Base-by-base conservation (phyloP, 345 rosid species). In the Brassica cretica region DNA sequence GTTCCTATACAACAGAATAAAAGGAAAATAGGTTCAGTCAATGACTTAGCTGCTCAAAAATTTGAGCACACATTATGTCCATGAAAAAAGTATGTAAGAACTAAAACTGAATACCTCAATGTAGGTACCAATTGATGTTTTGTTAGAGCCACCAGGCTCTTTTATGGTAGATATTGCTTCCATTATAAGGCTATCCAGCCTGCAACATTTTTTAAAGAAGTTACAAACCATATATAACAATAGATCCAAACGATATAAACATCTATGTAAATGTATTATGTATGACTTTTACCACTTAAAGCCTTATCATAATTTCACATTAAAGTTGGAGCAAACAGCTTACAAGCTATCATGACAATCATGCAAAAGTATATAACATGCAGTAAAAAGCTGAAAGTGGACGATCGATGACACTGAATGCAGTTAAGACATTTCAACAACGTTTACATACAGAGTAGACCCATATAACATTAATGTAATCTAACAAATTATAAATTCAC, bases 61-160 rank as follows among this genome's bases (percentile, higher is more conserved):
- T 35, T 6, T 18, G 44, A 41, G 24, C 24, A 21, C 24, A 21
- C 24, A 21, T 21, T 21, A 21, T 21, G 24, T 21, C 24, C 24
- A 21, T 21, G 1, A 21, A 21, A 21, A 21, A 21, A 21, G 24
- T 21, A 21, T 25, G 39, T 29, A 33, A 79, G 21, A 64, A n/a
- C 3, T 27, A 67, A 61, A 61, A 74, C 29, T 55, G 68, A 39
- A 69, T 76, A 93, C 99, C 99, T 93, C 98, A 74, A 96, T 93
- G 84, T 87, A 91, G 66, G 91, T 77, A 78, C 92, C 93, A 70
- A 96, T 93, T 58, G 86, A 55, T 19, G 97, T 90, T 87, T 93
- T 96, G 76, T 93, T 87, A 8, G 97, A 93, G 77, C 99, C 99
- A 56, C 89, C 89, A 66, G 91, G 91, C 86, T 96, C 99, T 86